Conservation (phyloP, 305 asterid species). For the Andrographis paniculata region DNA sequence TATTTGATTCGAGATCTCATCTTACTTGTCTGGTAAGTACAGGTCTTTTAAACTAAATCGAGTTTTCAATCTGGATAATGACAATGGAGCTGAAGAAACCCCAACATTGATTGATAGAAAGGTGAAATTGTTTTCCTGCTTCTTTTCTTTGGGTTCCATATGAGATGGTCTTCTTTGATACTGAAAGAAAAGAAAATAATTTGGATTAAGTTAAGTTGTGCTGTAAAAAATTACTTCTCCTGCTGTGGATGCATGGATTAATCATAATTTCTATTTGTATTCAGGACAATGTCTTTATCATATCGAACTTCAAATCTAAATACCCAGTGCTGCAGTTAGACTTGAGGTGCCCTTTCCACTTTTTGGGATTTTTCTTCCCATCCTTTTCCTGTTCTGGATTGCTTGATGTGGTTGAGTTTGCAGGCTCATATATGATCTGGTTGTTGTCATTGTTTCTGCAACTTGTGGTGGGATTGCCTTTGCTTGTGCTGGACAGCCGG, state of each 20-base stretch:
- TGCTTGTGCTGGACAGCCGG: constrained; percentile 99
- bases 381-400: constrained; percentile 12
- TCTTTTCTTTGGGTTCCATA: constrained; percentile 1
- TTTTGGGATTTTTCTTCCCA: constrained; percentile 15
- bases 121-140: constrained; percentile 34
- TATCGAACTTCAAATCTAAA: constrained; percentile 94
- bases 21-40: constrained; percentile 17
- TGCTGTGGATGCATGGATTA: constrained; percentile 16
- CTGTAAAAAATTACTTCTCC: constrained; percentile 4
- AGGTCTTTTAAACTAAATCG: constrained; percentile 78
- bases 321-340: constrained; percentile 93
- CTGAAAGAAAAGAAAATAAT: background rate
- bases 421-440: constrained; percentile 96
- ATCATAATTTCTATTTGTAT: constrained; percentile 12
- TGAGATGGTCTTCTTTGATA: background rate
- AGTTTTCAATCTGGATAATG: constrained; percentile 92
- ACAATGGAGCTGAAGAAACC: constrained; percentile 94
- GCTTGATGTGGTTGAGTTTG: constrained; percentile 22
- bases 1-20: constrained; percentile 4
- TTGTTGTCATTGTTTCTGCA: constrained; percentile 97
- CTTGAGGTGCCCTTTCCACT: constrained; percentile 54
- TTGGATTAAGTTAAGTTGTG: constrained; percentile 8
- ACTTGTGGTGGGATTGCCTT: constrained; percentile 98
- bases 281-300: constrained; percentile 93
- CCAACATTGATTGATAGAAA: constrained; percentile 95